Percentiles rank a stretch among this genome's conserved stretches.
Conservation (phyloP, 139 green algal species). For the Coelastrella sp. region DNA sequence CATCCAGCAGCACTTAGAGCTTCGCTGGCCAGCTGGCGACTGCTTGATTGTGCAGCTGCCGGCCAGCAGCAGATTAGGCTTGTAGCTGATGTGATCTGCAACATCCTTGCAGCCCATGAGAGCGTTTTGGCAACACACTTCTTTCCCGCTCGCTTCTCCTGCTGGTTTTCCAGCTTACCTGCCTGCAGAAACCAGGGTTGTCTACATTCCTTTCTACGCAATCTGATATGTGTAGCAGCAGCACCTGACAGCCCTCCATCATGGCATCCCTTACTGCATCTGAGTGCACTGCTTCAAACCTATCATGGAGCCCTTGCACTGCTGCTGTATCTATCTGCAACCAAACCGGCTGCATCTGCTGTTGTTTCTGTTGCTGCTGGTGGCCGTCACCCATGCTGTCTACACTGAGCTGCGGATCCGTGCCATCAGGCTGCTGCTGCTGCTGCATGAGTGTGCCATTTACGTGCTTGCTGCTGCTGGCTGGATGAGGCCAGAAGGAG, state of each 20-base stretch:
- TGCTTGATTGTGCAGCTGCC: too few species aligned
- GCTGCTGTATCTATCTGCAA: slow-evolving; percentile 33
- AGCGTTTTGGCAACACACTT: too few species aligned
- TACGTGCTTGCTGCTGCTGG: background rate
- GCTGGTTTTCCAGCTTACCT: background rate
- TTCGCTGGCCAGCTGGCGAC: too few species aligned
- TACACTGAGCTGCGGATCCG: background rate
- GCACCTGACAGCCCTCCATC: background rate
- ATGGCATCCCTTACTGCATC: slow-evolving; percentile 11
- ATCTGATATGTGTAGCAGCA: slow-evolving; percentile 39
- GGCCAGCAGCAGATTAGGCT: too few species aligned
- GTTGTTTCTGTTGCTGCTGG: slow-evolving; percentile 26
- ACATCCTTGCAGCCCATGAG: too few species aligned
- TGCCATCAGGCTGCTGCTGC: slow-evolving; percentile 6
- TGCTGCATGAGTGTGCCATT: background rate
- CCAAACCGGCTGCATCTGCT: slow-evolving; percentile 10
- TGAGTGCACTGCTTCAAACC: background rate
- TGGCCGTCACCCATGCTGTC: background rate
- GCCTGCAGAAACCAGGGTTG: slow-evolving; percentile 33
- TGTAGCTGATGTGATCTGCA: too few species aligned
- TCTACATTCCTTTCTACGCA: background rate
- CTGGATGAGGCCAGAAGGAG: slow-evolving; percentile 49
- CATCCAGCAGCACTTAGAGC: too few species aligned
- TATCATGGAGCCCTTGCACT: slow-evolving; percentile 34
- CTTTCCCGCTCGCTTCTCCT: background rate